phyloP scores from a whole-genome alignment of 148 eudicot species.

The Mesembryanthemum crystallinum region DNA sequence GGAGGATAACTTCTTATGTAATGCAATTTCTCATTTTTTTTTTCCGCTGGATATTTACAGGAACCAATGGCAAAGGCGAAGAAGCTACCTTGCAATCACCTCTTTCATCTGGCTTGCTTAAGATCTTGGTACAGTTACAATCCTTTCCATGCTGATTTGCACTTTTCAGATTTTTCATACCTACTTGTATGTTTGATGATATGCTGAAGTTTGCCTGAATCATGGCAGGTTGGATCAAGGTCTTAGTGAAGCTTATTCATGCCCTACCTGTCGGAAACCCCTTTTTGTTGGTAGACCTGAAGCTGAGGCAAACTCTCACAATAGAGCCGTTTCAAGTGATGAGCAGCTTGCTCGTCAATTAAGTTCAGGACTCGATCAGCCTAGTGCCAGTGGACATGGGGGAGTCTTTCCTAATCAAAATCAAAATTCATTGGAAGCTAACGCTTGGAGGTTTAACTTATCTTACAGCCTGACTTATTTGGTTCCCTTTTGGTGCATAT shows the following conservation, averaged over 20 bases:
- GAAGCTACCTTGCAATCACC: constrained; percentile 89
- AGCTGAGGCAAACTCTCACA: constrained; percentile 36
- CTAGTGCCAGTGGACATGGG: constrained; percentile 47
- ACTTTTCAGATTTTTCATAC: neutral
- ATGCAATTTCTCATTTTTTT: neutral
- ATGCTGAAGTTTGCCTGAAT: constrained; percentile 8
- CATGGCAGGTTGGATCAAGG: constrained; percentile 90
- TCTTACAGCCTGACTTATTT: neutral
- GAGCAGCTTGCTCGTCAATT: constrained; percentile 89
- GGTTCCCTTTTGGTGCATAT: neutral
- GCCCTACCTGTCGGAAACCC: constrained; percentile 99
- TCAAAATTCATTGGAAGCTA: constrained; percentile 51
- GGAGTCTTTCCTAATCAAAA: constrained; percentile 58
- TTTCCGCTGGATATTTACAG: constrained; percentile 39
- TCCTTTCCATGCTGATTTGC: neutral
- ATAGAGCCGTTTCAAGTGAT: constrained; percentile 57
- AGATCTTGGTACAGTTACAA: constrained; percentile 71
- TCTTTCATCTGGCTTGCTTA: constrained; percentile 93
- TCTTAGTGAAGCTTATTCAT: constrained; percentile 70
- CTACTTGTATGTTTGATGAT: neutral
- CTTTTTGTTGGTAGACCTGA: constrained; percentile 73
- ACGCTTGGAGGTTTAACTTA: constrained; percentile 67
- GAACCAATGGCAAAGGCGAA: constrained; percentile 99
- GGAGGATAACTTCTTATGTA: constrained; percentile 15
- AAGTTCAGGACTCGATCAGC: constrained; percentile 62